Conservation (phyloP, 1,139 yeast species). For the Hansenula sp. region DNA sequence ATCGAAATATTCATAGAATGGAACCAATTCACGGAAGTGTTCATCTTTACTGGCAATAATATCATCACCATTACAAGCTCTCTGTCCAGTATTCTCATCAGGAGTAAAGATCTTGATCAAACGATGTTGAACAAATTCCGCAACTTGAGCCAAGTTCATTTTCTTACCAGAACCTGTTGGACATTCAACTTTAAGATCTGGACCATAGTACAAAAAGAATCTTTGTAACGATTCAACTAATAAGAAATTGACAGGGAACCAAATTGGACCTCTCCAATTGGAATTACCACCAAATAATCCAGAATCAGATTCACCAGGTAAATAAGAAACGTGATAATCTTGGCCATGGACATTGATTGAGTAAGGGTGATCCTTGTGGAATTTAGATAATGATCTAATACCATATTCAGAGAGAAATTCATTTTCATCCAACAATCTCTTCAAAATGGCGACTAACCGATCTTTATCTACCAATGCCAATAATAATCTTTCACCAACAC, state of each 20-base stretch:
- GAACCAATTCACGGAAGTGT: constrained; percentile 70
- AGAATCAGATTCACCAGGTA: constrained; percentile 92
- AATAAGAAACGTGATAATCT: constrained; percentile 68
- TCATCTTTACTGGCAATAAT: constrained; percentile 65
- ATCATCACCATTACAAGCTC: constrained; percentile 79
- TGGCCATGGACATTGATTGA: constrained; percentile 83
- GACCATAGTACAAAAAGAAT: constrained; percentile 87
- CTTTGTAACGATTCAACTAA: constrained; percentile 87
- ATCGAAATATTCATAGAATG: constrained; percentile 88
- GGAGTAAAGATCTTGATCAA: constrained; percentile 76
- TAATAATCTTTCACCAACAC: constrained; percentile 81
- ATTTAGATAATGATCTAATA: constrained; percentile 84
- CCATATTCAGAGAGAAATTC: constrained; percentile 89
- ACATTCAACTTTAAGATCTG: constrained; percentile 81
- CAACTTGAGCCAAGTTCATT: constrained; percentile 86
- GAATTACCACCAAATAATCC: constrained; percentile 98
- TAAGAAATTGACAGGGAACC: constrained; percentile 93
- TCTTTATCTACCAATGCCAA: constrained; percentile 83
- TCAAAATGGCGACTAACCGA: constrained; percentile 70
- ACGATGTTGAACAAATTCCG: constrained; percentile 88
- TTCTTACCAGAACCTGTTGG: constrained; percentile 84
- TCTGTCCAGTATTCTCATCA: constrained; percentile 57
- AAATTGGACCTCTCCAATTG: constrained; percentile 98
- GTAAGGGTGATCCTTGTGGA: constrained; percentile 83
- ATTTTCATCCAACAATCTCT: constrained; percentile 80